Evolutionary conservation across 441 rosid genomes (phyloP).

Genomic region (Biscutella auriculata): DNA sequence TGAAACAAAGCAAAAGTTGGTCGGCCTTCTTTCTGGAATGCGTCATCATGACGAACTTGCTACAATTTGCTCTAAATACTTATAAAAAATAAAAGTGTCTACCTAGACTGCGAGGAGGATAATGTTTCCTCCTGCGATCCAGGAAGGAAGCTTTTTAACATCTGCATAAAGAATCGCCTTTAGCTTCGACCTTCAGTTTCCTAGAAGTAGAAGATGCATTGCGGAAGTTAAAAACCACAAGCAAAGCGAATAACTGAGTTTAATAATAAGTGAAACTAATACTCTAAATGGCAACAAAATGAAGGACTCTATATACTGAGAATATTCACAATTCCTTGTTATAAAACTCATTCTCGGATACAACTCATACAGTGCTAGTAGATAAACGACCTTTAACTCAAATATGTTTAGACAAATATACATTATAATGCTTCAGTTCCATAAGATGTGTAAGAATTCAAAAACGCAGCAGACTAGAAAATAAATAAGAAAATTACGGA

Average conservation of each 20-base stretch:
- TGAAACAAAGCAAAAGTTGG: neutral
- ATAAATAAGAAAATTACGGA: slow-evolving; percentile 13
- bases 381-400: neutral
- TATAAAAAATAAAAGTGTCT: neutral
- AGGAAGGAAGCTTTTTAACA: slow-evolving; percentile 53
- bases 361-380: neutral
- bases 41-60: neutral
- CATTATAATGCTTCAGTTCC: neutral
- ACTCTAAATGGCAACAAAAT: neutral
- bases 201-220: slow-evolving; percentile 18
- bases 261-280: neutral
- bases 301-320: neutral
- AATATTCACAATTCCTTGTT: neutral
- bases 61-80: neutral
- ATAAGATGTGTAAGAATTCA: neutral
- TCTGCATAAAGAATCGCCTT: slow-evolving; percentile 31
- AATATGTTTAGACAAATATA: neutral
- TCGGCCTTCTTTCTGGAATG: neutral
- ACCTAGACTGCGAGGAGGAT: slow-evolving; percentile 31
- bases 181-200: slow-evolving; percentile 22
- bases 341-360: neutral
- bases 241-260: neutral
- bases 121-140: slow-evolving; percentile 27
- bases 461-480: neutral
- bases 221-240: neutral